Base-by-base conservation (phyloP, 371 early-diverging fungal species). In the Actinomortierella ambigua region DNA sequence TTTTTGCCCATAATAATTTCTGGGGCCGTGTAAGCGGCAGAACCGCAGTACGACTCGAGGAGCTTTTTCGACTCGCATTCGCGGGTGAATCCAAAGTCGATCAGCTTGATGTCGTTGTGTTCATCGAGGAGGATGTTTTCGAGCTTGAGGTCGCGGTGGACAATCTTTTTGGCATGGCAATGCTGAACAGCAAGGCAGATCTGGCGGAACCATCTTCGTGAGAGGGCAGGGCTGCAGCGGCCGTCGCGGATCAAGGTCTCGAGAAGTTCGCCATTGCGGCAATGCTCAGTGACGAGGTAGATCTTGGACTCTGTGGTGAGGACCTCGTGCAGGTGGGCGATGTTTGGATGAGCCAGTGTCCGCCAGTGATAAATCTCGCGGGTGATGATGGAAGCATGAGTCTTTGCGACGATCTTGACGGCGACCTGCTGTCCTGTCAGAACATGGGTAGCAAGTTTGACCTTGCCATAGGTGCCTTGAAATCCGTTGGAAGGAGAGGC, bases 291-390 rank as follows among this genome's bases (percentile, higher is more conserved):
- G 22, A 93, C 87, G 73, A 94, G 85, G 65, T 90, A 92, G 53
- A 94, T 92, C 61, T 88, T 81, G 24, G 86, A 85, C 69, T 90
- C 89, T n/a, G 93, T 91, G 9, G 84, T 80, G 34, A 95, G 84
- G 52, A 97, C 92, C 75, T 95, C 97, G 62, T 90, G 88, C 1
- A 97, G 80, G 49, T 90, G 88, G 20, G 92, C 88, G 50, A 97
- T 92, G 76, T 95, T 91, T 5, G 92, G 88, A 59, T 95, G 94
- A 44, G 85, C 83, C 40, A 98, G 75, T 53, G 89, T 87, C 11
- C 94, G 90, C 82, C 93, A 91, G 46, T 94, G 90, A 57, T 93
- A 90, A 50, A 96, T 91, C 81, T 98, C 98, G 53, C 96, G 88
- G 29, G 89, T 83, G 63, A 83, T 81, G 34, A 82, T 70, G 42